phyloP scores from a whole-genome alignment of 208 protist species.

The Sergeia podlipaevii region DNA sequence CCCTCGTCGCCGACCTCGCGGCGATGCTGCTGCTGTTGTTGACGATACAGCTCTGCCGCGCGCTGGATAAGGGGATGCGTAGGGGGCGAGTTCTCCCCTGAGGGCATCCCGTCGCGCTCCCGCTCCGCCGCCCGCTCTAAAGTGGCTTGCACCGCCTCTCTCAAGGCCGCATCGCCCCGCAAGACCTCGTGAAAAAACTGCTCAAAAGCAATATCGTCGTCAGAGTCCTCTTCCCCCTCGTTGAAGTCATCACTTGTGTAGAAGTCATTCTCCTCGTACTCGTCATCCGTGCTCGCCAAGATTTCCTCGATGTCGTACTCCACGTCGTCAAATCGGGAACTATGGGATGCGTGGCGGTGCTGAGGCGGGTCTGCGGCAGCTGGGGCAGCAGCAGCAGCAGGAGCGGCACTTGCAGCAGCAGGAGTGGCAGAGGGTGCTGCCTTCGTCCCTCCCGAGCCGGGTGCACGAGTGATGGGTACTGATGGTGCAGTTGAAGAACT shows the following conservation, averaged over 20 bases:
- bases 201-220: slow-evolving; percentile 1
- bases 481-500: neutral
- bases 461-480: neutral
- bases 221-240: slow-evolving; percentile 12
- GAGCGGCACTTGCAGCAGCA: neutral
- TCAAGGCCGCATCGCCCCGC: neutral
- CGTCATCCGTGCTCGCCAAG: slow-evolving; percentile 2
- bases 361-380: neutral
- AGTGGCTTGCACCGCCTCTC: slow-evolving; percentile 2
- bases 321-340: slow-evolving; percentile 1
- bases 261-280: slow-evolving; percentile 9
- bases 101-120: too few species aligned
- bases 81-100: slow-evolving; percentile 1
- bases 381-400: too few species aligned
- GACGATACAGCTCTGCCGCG: neutral
- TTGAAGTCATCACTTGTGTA: slow-evolving; percentile 5
- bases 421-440: neutral
- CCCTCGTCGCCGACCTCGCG: neutral
- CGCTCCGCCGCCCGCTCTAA: neutral
- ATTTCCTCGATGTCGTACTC: slow-evolving; percentile 16
- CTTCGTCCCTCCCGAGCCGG: neutral
- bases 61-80: slow-evolving; percentile 3
- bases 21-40: neutral
- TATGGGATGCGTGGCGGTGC: neutral
- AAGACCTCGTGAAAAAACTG: slow-evolving; percentile 5